Percentiles rank a stretch among this genome's conserved stretches.
phyloP scores from a whole-genome alignment of 164 flowering plant species.

The Tinospora cordifolia region DNA sequence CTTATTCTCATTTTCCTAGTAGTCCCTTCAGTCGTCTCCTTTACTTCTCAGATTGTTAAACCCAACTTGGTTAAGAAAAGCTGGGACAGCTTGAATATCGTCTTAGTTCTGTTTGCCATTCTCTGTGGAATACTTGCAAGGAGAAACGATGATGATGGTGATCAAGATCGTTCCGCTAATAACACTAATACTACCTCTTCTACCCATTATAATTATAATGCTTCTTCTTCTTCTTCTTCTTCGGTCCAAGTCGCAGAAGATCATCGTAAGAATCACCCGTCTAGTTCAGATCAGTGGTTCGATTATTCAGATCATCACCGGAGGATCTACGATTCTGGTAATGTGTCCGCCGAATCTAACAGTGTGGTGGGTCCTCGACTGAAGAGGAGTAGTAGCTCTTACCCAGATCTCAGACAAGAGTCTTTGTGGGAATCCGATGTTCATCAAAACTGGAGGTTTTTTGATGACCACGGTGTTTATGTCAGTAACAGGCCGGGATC shows the following conservation, averaged over 20 bases:
- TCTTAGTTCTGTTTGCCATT: constrained; percentile 64
- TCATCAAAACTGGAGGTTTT: constrained; percentile 34
- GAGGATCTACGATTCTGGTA: constrained; percentile 16
- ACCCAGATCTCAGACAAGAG: constrained; percentile 61
- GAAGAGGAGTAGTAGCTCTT: constrained; percentile 65
- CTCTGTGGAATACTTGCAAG: constrained; percentile 62
- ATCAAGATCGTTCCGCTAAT: background rate
- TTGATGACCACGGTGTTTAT: constrained; percentile 53
- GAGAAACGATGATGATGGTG: constrained; percentile 23
- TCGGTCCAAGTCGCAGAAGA: background rate
- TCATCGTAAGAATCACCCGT: background rate
- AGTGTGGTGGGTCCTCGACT: constrained; percentile 15
- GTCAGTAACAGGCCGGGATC: constrained; percentile 17
- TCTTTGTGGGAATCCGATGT: constrained; percentile 24
- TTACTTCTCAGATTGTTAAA: constrained; percentile 29
- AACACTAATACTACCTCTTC: background rate
- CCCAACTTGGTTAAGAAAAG: constrained; percentile 43
- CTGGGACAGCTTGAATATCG: constrained; percentile 61
- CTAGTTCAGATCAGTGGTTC: constrained; percentile 28
- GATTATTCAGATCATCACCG: constrained; percentile 16
- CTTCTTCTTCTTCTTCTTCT: background rate
- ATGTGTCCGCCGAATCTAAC: background rate
- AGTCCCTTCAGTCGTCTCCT: constrained; percentile 38
- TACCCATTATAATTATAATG: background rate
- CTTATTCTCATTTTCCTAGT: constrained; percentile 31